Conservation (phyloP, 2,329 filamentous ascomycete genomes). For the Colletotrichum tabaci region DNA sequence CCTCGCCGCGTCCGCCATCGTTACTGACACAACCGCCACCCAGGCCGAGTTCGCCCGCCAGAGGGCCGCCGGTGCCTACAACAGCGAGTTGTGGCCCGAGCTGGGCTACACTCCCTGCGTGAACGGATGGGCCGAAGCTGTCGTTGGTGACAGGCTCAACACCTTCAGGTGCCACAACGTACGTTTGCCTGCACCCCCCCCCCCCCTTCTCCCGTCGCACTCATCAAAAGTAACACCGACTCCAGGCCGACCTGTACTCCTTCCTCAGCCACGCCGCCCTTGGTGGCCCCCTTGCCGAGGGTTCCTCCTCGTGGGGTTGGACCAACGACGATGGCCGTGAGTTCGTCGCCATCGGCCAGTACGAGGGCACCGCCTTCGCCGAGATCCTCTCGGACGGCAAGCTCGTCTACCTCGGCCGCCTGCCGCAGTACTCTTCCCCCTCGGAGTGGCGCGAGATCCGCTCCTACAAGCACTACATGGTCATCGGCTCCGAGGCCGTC, state of each 20-base stretch:
- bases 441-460: constrained; percentile 54
- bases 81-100: constrained; percentile 54
- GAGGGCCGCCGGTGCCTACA: constrained; percentile 45
- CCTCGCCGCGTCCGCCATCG: background rate
- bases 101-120: constrained; percentile 58
- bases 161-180: constrained; percentile 66
- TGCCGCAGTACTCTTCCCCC: constrained; percentile 45
- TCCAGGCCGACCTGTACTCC: constrained; percentile 64
- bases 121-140: constrained; percentile 60
- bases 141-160: constrained; percentile 61
- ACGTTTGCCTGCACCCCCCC: background rate
- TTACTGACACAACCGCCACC: background rate
- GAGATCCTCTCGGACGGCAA: constrained; percentile 59
- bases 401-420: constrained; percentile 60
- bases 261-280: constrained; percentile 69
- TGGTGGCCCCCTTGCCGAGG: constrained; percentile 58
- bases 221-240: background rate
- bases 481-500: constrained; percentile 58
- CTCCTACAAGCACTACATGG: constrained; percentile 54
- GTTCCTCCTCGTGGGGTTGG: constrained; percentile 63
- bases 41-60: constrained; percentile 41
- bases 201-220: background rate
- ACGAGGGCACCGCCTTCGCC: constrained; percentile 62
- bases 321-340: constrained; percentile 62
- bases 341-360: constrained; percentile 60